These are phyloP conservation scores for Phytophthora kernoviae DNA, from an alignment of 352 stramenopile species.

Conservation along the genomic window DNA sequence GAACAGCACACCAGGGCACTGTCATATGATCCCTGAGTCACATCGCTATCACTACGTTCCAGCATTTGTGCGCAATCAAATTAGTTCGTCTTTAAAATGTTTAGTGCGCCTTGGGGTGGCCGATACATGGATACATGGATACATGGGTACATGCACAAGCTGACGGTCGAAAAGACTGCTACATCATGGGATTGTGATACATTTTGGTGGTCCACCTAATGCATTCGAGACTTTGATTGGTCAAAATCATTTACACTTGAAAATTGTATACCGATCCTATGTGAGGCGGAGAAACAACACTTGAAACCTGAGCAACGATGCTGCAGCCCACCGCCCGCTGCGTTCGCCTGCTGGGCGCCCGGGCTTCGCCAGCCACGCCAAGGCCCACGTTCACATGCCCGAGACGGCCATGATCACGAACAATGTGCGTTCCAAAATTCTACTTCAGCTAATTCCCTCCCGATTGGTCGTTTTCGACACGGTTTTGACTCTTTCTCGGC, in stretches of 20 bases:
- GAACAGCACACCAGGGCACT: too few species aligned
- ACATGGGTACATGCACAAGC: too few species aligned
- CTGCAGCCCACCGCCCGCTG: conserved; percentile 30
- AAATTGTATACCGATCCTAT: too few species aligned
- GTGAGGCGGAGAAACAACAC: conserved; percentile 27
- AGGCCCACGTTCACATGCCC: conserved; percentile 76
- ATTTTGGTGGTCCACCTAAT: conserved; percentile 8
- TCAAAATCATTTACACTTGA: neutral
- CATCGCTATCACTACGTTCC: too few species aligned
- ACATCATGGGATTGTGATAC: too few species aligned
- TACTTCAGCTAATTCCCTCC: neutral
- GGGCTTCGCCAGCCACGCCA: conserved; percentile 59
- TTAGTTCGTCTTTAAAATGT: too few species aligned
- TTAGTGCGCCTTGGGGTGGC: too few species aligned
- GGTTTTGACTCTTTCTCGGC: neutral
- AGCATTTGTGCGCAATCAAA: too few species aligned
- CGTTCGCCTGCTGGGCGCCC: conserved; percentile 39
- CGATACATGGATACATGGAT: too few species aligned
- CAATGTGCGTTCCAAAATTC: conserved; percentile 55
- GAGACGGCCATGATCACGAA: conserved; percentile 89
- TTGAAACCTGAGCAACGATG: conserved; percentile 35
- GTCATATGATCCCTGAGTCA: too few species aligned
- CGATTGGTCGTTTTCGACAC: neutral
- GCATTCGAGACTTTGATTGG: neutral
- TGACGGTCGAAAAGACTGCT: too few species aligned